A percentile compares a stretch with the other conserved stretches of the same genome.
phyloP scores from a whole-genome alignment of 352 stramenopile species.

The Phytophthora podocarpi region DNA sequence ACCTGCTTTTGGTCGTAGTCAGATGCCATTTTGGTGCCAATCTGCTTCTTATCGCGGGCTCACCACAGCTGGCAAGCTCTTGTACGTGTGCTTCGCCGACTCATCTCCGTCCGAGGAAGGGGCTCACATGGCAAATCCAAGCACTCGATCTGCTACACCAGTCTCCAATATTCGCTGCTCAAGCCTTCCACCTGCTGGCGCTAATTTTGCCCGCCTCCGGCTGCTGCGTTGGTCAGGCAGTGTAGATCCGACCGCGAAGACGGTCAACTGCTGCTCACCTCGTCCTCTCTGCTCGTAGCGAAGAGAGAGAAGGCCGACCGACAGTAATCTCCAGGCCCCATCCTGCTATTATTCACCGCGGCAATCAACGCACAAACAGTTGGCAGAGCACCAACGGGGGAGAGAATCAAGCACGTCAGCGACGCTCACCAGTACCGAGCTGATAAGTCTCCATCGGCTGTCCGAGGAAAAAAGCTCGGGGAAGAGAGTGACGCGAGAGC shows the following conservation, averaged over 20 bases:
- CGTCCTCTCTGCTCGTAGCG: too few species aligned
- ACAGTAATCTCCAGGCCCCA: too few species aligned
- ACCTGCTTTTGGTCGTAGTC: too few species aligned
- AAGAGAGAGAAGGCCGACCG: too few species aligned
- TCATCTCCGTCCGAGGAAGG: slow-evolving; percentile 16
- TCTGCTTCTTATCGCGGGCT: slow-evolving; percentile 21
- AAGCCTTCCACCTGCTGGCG: not conserved
- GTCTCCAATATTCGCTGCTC: slow-evolving; percentile 25
- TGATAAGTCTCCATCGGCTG: slow-evolving; percentile 25
- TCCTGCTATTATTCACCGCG: slow-evolving; percentile 12
- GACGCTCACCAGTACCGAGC: not conserved
- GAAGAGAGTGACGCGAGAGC: slow-evolving; percentile 16
- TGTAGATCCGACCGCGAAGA: slow-evolving; percentile 4
- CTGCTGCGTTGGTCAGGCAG: slow-evolving; percentile 13
- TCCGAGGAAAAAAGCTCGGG: slow-evolving; percentile 9
- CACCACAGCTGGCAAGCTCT: slow-evolving; percentile 14
- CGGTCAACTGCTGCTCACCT: slow-evolving; percentile 10
- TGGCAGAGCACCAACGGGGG: slow-evolving; percentile 5
- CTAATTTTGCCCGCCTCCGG: not conserved
- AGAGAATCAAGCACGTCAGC: slow-evolving; percentile 23
- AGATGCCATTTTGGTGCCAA: too few species aligned
- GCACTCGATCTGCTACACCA: slow-evolving; percentile 14
- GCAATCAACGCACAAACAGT: slow-evolving; percentile 28
- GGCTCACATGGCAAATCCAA: slow-evolving; percentile 19
- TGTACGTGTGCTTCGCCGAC: slow-evolving; percentile 26